Base-by-base conservation (phyloP, 768 basidiomycete genomes). In the Leucogyrophana mollusca region DNA sequence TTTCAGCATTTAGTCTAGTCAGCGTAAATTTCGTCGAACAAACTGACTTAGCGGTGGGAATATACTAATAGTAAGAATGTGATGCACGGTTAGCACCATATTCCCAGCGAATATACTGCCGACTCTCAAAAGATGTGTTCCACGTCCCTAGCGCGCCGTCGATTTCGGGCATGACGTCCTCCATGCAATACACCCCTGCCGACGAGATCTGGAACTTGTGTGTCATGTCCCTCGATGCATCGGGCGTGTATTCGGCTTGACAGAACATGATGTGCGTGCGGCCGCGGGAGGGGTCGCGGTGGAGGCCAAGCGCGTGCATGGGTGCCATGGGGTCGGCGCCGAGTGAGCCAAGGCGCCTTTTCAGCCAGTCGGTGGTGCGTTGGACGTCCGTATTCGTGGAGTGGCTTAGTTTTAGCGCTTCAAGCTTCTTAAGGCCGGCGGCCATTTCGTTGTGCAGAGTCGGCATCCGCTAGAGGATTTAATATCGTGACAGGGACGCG, bases 201-300 rank as follows among this genome's bases (percentile, higher is more conserved):
- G 46, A 34, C 8, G 45, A 21, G 21, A 61, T 48, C 10, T 34
- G 43, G 46, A 65, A 65, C 18, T 54, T 52, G 44, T 60, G 33
- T 34, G 50, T 50, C 7, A 52, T 33, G 20, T 62, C 55, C 14
- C 35, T 51, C 6, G 35, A 37, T 1, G 56, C 58, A 2, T 42
- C 33, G 4, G 61, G 61, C 2, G 52, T 49, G 34, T 59, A 59
- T 41, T 57, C 51, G 14, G 60, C 49, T 34, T 46, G 18, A 25
- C 57, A 49, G 25, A 62, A 23, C 4, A 66, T 46, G 34, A 66
- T 61, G 47, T 66, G 61, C 8, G 60, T 62, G 6, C 52, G 55
- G 11, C 57, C 56, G 2, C 62, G 61, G 2, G 40, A 33, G 1
- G 58, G 54, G 46, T 64, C 51, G 32, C 57, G 56, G 20, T 57